Conservation (phyloP, 345 rosid genomes). For the Ceriops tagal region DNA sequence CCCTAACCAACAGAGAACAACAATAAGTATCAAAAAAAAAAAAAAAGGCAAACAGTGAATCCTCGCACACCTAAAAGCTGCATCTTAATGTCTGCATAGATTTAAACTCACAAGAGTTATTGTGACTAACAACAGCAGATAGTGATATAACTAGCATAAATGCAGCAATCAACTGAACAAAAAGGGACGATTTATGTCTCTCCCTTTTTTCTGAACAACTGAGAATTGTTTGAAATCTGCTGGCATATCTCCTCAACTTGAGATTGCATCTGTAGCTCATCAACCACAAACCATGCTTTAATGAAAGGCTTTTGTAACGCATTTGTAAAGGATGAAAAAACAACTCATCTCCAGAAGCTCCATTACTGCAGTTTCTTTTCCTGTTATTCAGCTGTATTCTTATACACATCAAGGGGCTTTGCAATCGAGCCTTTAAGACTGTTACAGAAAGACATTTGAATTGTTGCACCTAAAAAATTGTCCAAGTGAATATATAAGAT, state of each 20-base stretch:
- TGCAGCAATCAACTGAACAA: constrained; percentile 43
- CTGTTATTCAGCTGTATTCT: constrained; percentile 12
- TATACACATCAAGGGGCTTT: constrained; percentile 13
- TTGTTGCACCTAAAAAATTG: background rate
- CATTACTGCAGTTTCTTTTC: constrained; percentile 21
- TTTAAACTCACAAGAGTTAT: constrained; percentile 60
- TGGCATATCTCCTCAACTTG: constrained; percentile 21
- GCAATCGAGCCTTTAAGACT: constrained; percentile 28
- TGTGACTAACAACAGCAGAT: constrained; percentile 43
- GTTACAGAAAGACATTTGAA: constrained; percentile 24
- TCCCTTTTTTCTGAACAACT: constrained; percentile 35
- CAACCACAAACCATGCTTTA: constrained; percentile 23
- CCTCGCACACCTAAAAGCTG: background rate
- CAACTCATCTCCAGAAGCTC: constrained; percentile 5
- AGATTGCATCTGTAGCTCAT: constrained; percentile 18
- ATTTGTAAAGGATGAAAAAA: constrained; percentile 6
- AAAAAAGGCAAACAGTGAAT: constrained; percentile 4
- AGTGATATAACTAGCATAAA: constrained; percentile 57
- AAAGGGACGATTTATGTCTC: constrained; percentile 37
- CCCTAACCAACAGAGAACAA: constrained; percentile 37
- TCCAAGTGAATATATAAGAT: background rate
- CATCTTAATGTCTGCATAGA: constrained; percentile 11
- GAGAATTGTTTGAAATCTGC: constrained; percentile 19
- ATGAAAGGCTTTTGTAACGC: constrained; percentile 12
- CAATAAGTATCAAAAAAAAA: background rate